Percentiles rank a stretch among this genome's conserved stretches.
Evolutionary conservation across 768 basidiomycete genomes (phyloP).

Genomic region (Trametes maxima): DNA sequence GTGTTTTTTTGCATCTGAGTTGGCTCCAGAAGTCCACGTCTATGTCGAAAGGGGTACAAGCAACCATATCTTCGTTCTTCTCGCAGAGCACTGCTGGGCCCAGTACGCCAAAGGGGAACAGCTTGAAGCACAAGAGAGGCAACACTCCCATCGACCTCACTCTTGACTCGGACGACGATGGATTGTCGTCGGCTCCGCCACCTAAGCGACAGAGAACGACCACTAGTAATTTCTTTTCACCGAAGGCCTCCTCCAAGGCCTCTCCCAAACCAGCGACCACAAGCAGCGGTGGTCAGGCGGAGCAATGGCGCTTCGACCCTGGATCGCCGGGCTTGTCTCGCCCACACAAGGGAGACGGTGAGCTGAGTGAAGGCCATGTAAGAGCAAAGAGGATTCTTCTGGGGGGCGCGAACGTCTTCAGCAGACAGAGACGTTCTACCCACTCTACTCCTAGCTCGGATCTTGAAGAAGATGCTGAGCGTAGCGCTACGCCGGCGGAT

Average conservation of each 20-base stretch:
- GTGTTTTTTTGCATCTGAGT: neutral
- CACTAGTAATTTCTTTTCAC: constrained; percentile 18
- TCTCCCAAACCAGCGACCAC: neutral
- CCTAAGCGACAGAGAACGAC: constrained; percentile 30
- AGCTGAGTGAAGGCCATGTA: constrained; percentile 35
- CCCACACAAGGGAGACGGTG: constrained; percentile 26
- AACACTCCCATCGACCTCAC: constrained; percentile 57
- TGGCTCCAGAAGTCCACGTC: neutral
- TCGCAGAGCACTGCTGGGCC: constrained; percentile 19
- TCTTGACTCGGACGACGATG: constrained; percentile 32
- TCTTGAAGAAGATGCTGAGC: neutral
- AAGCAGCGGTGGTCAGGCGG: constrained; percentile 27
- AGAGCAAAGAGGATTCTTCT: constrained; percentile 54
- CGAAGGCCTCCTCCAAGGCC: neutral
- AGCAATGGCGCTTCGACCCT: constrained; percentile 51
- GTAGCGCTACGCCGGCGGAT: neutral
- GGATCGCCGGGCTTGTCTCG: constrained; percentile 11
- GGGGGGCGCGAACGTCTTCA: constrained; percentile 45
- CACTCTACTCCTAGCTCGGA: constrained; percentile 1
- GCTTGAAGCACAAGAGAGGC: constrained; percentile 23
- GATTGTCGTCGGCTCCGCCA: constrained; percentile 1
- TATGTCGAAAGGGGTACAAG: constrained; percentile 28
- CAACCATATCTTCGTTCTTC: constrained; percentile 48
- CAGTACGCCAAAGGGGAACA: constrained; percentile 16
- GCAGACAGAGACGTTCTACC: neutral